These are phyloP conservation scores for Aspergillus affinis DNA, from an alignment of 495 filamentous ascomycete genomes.

Conservation along the genomic window DNA sequence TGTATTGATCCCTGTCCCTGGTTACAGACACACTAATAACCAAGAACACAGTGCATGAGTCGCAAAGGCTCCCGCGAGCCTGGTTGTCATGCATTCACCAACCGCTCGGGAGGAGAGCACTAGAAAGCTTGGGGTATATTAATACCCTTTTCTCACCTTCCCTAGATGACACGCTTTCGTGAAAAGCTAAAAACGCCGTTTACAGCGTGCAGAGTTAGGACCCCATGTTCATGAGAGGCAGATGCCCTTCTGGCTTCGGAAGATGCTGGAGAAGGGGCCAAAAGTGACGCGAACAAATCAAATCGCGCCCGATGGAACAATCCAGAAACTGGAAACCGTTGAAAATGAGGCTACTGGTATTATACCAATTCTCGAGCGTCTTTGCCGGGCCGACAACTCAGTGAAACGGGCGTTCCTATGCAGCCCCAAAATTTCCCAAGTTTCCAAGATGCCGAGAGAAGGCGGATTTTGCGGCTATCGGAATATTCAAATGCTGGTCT, in stretches of 20 bases:
- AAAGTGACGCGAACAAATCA: constrained; percentile 55
- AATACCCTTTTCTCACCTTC: constrained; percentile 8
- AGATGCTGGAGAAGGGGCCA: constrained; percentile 64
- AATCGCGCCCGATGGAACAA: constrained; percentile 50
- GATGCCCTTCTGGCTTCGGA: constrained; percentile 81
- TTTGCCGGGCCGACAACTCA: constrained; percentile 65
- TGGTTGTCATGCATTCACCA: constrained; percentile 1
- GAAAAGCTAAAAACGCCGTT: constrained; percentile 26
- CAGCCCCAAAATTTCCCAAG: constrained; percentile 70
- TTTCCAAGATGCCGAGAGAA: constrained; percentile 77
- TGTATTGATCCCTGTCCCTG: too few species aligned
- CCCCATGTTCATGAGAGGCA: constrained; percentile 81
- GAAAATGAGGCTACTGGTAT: constrained; percentile 67
- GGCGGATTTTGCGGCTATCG: constrained; percentile 97
- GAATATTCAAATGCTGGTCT: constrained; percentile 92
- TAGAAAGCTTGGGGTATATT: constrained; percentile 45
- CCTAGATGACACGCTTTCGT: neutral
- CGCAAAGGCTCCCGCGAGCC: too few species aligned
- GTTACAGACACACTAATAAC: too few species aligned
- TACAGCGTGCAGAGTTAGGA: constrained; percentile 65
- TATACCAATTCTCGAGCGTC: constrained; percentile 68
- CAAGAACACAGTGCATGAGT: too few species aligned
- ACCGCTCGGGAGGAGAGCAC: constrained; percentile 6
- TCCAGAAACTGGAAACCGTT: constrained; percentile 44
- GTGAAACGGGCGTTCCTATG: constrained; percentile 77